phyloP scores from a whole-genome alignment of 345 rosid genomes.

The Bruguiera parviflora region DNA sequence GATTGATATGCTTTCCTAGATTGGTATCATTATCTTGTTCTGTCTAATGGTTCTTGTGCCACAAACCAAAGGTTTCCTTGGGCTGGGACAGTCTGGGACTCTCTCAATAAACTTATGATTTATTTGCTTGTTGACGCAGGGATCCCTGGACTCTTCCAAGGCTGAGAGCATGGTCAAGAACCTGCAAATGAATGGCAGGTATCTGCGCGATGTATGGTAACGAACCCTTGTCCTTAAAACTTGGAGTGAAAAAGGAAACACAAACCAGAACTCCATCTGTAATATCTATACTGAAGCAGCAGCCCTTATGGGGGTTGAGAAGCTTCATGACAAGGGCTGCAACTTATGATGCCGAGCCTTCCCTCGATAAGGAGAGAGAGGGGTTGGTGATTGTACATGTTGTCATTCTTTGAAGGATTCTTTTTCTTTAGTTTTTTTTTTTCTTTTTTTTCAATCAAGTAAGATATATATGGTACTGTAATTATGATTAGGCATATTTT shows the following conservation, averaged over 20 bases:
- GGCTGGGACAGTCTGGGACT: too few relatives aligned
- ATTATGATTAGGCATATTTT: background rate
- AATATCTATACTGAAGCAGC: background rate
- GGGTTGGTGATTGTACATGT: conserved; percentile 25
- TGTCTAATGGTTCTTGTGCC: too few relatives aligned
- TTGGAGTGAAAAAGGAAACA: background rate
- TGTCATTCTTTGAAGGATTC: conserved; percentile 11
- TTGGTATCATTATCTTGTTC: too few relatives aligned
- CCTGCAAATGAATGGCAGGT: conserved; percentile 83
- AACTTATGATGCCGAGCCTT: background rate
- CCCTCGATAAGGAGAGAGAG: background rate
- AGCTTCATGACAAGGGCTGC: background rate
- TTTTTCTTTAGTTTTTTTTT: conserved; percentile 8
- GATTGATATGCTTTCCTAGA: too few relatives aligned
- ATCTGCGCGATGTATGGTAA: conserved; percentile 93
- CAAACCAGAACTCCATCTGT: background rate
- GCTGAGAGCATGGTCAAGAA: conserved; percentile 88
- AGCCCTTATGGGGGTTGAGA: conserved; percentile 5
- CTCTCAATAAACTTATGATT: too few relatives aligned
- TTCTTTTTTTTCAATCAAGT: conserved; percentile 8
- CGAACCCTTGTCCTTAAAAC: background rate
- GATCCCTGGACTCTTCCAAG: conserved; percentile 64
- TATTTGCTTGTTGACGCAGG: conserved; percentile 42
- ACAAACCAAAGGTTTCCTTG: too few relatives aligned
- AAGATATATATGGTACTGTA: conserved; percentile 14